These are phyloP conservation scores for Chrysoporthe austroafricana DNA, from an alignment of 2,329 filamentous ascomycete species.

Conservation along the genomic window DNA sequence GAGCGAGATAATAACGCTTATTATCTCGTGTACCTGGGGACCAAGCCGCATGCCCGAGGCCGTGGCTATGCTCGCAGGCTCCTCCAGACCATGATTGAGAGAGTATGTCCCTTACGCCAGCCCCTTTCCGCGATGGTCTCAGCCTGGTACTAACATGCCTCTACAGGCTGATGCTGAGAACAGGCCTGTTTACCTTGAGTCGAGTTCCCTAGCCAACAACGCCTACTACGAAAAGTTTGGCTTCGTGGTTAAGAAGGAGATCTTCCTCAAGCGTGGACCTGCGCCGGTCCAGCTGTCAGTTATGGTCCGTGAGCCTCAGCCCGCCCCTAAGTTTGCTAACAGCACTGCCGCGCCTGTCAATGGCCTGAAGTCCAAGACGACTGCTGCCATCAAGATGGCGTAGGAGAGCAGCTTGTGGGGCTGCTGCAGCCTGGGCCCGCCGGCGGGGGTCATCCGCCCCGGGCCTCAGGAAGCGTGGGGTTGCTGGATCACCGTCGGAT, in stretches of 20 bases:
- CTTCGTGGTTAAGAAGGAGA: conserved; percentile 67
- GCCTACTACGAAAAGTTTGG: conserved; percentile 76
- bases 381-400: conserved; percentile 34
- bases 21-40: conserved; percentile 85
- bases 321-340: conserved; percentile 36
- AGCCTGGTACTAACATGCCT: conserved; percentile 1
- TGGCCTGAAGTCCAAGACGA: conserved; percentile 42
- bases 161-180: conserved; percentile 68
- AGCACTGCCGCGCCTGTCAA: conserved; percentile 37
- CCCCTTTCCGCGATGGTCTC: conserved; percentile 6
- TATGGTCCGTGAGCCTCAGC: conserved; percentile 77
- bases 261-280: conserved; percentile 62
- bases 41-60: conserved; percentile 69
- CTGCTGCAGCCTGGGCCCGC: neutral
- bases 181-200: conserved; percentile 77
- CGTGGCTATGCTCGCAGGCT: conserved; percentile 75
- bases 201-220: conserved; percentile 69
- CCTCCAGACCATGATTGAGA: conserved; percentile 68
- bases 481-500: conserved; percentile 22
- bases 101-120: conserved; percentile 47
- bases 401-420: conserved; percentile 25
- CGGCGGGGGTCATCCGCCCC: neutral
- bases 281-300: conserved; percentile 71
- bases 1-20: conserved; percentile 69
- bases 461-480: neutral